Evolutionary conservation across 2,329 filamentous ascomycete species (phyloP).

Genomic region (Penicillium corylophilum): DNA sequence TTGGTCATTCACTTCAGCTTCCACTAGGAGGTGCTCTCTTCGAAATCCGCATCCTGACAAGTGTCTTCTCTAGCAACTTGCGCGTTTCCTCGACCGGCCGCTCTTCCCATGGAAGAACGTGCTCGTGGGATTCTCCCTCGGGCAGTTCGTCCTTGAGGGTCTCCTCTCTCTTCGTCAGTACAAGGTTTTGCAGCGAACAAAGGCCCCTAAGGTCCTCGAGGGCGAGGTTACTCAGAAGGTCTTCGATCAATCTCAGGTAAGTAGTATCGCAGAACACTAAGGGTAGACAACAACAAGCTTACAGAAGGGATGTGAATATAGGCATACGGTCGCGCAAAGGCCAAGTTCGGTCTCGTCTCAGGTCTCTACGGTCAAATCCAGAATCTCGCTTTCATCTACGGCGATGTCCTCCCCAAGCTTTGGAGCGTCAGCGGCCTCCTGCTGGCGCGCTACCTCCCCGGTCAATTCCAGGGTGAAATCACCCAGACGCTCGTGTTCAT

Average conservation of each 20-base stretch:
- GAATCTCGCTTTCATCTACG: slow-evolving; percentile 85
- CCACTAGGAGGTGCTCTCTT: neutral
- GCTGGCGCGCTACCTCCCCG: slow-evolving; percentile 71
- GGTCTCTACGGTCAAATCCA: slow-evolving; percentile 83
- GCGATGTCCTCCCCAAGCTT: slow-evolving; percentile 84
- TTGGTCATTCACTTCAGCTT: neutral
- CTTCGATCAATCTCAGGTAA: slow-evolving; percentile 86
- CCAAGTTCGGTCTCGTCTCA: slow-evolving; percentile 79
- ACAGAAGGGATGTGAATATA: slow-evolving; percentile 27
- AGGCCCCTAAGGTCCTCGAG: slow-evolving; percentile 80
- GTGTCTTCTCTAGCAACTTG: slow-evolving; percentile 59
- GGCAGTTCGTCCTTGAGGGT: slow-evolving; percentile 86
- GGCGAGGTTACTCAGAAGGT: slow-evolving; percentile 86
- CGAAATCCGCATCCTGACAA: slow-evolving; percentile 4
- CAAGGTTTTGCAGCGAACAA: slow-evolving; percentile 74
- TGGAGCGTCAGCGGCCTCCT: slow-evolving; percentile 79
- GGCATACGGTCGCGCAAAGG: slow-evolving; percentile 94
- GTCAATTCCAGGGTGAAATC: slow-evolving; percentile 85
- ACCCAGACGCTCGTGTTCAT: slow-evolving; percentile 91
- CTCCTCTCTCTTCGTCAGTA: slow-evolving; percentile 91
- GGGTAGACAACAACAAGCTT: neutral
- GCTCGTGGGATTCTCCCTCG: slow-evolving; percentile 89
- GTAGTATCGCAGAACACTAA: slow-evolving; percentile 8
- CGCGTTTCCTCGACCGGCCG: slow-evolving; percentile 82
- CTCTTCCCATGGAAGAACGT: slow-evolving; percentile 97